Evolutionary conservation across 352 stramenopile species (phyloP), one percentile per base, ranked within the genome.

Genomic region (Pythium periplocum): DNA sequence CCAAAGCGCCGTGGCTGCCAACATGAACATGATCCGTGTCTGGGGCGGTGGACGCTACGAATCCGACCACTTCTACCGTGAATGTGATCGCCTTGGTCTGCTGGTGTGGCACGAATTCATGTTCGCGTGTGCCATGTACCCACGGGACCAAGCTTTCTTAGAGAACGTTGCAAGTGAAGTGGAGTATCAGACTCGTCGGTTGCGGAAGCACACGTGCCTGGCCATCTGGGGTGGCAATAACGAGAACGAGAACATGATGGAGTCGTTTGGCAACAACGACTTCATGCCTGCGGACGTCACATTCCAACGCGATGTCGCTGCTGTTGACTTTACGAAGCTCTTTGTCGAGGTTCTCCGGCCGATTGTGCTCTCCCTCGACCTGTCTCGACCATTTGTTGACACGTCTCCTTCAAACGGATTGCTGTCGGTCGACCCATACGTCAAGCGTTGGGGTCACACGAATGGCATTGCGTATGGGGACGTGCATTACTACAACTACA

Each of bases 221-320:
- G 78, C 82, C 6, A 89, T 96, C 12, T 96, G 87, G 87, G 83
- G 86, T 8, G 87, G 80, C 34, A 96, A 96, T 71, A 96, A 96
- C 60, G 87, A 96, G 58, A 95, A 95, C 63, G 80, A 93, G 58
- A 84, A 81, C 54, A 91, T 93, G 72, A 87, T 93, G 77, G 76
- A 90, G 57, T 68, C 89, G 51, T 92, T 91, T 54, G 72, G 70
- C 12, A 58, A 71, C 17, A 59, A 61, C 7, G 59, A 70, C 17
- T 89, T 81, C 38, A 83, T 90, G 45, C 79, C 82, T 5, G 35
- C 57, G 6, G 62, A 57, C 10, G 62, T 53, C 17, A 42, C 51
- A 1, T 92, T 92, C 66, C 90, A 90, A 40, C 81, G 82, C 5
- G 83, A 92, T 51, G 71, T 89, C n/a, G 79, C 73, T 2, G 76